Percentiles rank a stretch among this genome's conserved stretches.
These are phyloP conservation scores for Aspergillus brunneoviolaceus DNA, from an alignment of 2,329 filamentous ascomycete genomes.

Conservation along the genomic window DNA sequence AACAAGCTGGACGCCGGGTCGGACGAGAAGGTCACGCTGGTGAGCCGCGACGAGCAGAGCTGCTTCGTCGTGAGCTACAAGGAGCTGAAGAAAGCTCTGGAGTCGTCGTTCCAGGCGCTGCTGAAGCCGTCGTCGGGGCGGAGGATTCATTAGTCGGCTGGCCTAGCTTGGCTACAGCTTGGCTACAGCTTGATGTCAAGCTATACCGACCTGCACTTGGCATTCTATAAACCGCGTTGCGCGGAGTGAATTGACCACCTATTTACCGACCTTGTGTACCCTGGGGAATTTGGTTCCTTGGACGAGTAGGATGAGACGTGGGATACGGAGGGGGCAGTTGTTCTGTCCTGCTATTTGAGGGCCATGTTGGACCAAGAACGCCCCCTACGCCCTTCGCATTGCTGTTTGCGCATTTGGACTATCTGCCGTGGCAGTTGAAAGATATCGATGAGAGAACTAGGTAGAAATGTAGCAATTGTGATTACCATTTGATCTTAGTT, in stretches of 20 bases:
- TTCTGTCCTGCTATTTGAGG: no score
- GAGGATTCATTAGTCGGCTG: conserved; percentile 31
- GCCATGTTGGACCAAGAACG: no score
- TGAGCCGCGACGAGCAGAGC: conserved; percentile 87
- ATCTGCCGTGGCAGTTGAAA: conserved; percentile 6
- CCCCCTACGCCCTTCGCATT: neutral
- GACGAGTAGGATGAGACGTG: no score
- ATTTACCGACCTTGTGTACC: no score
- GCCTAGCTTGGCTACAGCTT: no score
- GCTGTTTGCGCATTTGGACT: neutral
- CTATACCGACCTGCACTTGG: neutral
- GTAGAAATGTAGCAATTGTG: conserved; percentile 3
- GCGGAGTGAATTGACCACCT: no score
- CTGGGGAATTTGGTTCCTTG: no score
- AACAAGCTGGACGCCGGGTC: conserved; percentile 91
- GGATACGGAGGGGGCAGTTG: no score
- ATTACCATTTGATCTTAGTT: neutral
- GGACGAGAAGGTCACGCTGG: conserved; percentile 81
- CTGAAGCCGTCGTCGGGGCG: conserved; percentile 39
- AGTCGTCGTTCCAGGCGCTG: conserved; percentile 61
- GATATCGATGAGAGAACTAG: neutral
- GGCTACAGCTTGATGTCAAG: no score
- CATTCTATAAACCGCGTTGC: no score
- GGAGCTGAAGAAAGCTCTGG: conserved; percentile 71
- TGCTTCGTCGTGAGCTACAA: conserved; percentile 86